Evolutionary conservation across 2,329 filamentous ascomycete species (phyloP).

Genomic region (Ophidiomyces ophidiicola): DNA sequence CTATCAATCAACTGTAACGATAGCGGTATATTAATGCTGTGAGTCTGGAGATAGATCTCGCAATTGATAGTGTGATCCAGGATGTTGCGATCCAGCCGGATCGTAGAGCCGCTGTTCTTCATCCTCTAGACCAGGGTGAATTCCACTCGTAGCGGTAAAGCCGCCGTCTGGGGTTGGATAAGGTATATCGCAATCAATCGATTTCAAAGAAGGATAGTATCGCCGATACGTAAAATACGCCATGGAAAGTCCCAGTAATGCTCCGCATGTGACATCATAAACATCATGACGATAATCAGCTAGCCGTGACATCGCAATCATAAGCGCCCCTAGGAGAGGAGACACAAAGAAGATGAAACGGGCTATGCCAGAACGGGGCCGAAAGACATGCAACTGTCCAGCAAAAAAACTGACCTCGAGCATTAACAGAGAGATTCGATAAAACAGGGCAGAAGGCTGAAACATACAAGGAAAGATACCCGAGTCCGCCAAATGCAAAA

Average conservation of each 20-base stretch:
- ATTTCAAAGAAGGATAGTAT: slow-evolving; percentile 41
- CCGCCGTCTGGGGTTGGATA: slow-evolving; percentile 10
- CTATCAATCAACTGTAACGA: background rate
- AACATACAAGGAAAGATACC: slow-evolving; percentile 42
- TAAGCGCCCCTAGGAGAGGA: slow-evolving; percentile 44
- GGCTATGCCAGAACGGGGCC: slow-evolving; percentile 46
- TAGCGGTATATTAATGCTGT: too few relatives aligned
- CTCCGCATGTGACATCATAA: slow-evolving; percentile 48
- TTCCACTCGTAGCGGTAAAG: slow-evolving; percentile 7
- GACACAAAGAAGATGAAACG: slow-evolving; percentile 43
- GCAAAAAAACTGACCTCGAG: slow-evolving; percentile 30
- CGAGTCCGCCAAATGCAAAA: slow-evolving; percentile 49
- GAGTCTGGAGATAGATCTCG: slow-evolving; percentile 2
- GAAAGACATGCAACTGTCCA: slow-evolving; percentile 48
- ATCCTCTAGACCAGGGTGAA: slow-evolving; percentile 11
- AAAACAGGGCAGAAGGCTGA: background rate
- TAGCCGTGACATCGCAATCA: slow-evolving; percentile 51
- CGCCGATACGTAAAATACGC: slow-evolving; percentile 48
- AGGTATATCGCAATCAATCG: slow-evolving; percentile 12
- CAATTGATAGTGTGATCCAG: slow-evolving; percentile 9
- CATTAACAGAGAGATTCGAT: background rate
- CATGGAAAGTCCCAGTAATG: slow-evolving; percentile 42
- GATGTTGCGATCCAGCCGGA: background rate
- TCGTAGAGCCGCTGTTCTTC: slow-evolving; percentile 13
- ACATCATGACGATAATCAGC: slow-evolving; percentile 55